Evolutionary conservation across 257 asterid genomes (phyloP).

Genomic region (Solanum sitiens): DNA sequence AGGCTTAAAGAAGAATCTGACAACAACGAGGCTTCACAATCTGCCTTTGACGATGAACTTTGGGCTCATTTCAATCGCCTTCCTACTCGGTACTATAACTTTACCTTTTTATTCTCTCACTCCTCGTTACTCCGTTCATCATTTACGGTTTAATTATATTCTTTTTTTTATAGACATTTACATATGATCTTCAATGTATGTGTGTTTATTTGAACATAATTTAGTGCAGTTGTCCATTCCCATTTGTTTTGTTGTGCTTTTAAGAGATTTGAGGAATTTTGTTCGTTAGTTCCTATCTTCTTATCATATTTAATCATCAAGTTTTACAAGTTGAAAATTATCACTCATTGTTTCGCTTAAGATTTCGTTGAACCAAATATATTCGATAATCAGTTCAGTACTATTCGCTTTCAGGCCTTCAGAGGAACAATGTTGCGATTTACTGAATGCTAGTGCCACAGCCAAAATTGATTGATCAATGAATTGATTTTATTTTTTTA

Average conservation of each 20-base stretch:
- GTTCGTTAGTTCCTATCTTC: background rate
- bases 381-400: background rate
- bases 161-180: too few species aligned
- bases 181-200: background rate
- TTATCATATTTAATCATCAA: background rate
- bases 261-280: background rate
- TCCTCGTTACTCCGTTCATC: background rate
- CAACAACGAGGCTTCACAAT: constrained; percentile 57
- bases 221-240: background rate
- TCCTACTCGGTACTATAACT: constrained; percentile 67
- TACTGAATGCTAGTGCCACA: background rate
- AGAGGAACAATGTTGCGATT: background rate
- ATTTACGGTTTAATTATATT: background rate
- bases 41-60: constrained; percentile 66
- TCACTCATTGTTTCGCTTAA: background rate
- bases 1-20: constrained; percentile 67
- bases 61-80: constrained; percentile 95
- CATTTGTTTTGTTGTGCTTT: background rate
- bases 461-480: background rate
- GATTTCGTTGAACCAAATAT: background rate
- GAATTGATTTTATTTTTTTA: constrained; percentile 4
- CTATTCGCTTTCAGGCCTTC: background rate
- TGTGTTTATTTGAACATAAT: background rate
- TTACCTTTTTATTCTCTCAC: background rate
- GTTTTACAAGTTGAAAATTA: constrained; percentile 13